These are phyloP conservation scores for Globisporangium carolinianum DNA, from an alignment of 352 stramenopile species.

Conservation along the genomic window DNA sequence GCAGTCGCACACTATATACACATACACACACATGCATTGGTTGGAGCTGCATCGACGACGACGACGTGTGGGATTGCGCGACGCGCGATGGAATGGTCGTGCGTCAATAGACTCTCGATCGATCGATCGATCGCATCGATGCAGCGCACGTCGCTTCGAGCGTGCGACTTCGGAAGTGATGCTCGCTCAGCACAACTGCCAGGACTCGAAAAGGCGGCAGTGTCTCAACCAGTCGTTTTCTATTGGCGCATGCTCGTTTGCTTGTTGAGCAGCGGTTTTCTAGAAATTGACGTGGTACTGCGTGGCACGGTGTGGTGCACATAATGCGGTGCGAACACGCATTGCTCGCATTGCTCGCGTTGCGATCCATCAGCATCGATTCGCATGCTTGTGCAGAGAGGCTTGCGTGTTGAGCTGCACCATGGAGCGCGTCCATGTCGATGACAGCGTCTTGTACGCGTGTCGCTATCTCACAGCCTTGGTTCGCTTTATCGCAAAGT, in stretches of 20 bases:
- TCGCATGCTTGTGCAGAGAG: too few species aligned
- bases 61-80: not conserved
- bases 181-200: too few species aligned
- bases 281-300: constrained; percentile 1
- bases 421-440: too few species aligned
- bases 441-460: too few species aligned
- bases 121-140: not conserved
- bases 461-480: too few species aligned
- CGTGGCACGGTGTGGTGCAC: not conserved
- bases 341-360: not conserved
- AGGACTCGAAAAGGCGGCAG: not conserved
- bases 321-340: not conserved
- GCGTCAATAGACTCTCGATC: not conserved
- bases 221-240: constrained; percentile 11
- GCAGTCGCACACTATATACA: not conserved
- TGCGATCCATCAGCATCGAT: not conserved
- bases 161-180: constrained; percentile 5
- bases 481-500: too few species aligned
- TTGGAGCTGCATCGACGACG: not conserved
- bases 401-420: too few species aligned
- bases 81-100: not conserved
- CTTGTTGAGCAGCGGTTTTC: not conserved
- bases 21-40: not conserved
- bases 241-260: not conserved
- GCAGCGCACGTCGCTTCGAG: not conserved